Evolutionary conservation across 345 rosid species (phyloP).

Genomic region (Citropsis articulata): DNA sequence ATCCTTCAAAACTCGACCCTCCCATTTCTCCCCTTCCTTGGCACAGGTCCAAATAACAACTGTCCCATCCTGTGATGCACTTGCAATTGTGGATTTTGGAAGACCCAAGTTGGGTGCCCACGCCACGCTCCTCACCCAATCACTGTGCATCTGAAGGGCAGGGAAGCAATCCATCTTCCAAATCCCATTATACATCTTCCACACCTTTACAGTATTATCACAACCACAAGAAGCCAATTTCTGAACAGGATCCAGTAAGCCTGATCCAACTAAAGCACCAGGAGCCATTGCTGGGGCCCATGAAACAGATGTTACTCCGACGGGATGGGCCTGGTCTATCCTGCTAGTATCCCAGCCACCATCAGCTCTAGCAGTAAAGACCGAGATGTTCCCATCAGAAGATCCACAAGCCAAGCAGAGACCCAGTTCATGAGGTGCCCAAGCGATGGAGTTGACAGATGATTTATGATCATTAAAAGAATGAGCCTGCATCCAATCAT

Average conservation of each 20-base stretch:
- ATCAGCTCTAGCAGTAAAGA: conserved; percentile 15
- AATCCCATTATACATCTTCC: conserved; percentile 20
- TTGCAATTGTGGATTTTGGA: conserved; percentile 27
- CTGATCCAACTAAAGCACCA: conserved; percentile 19
- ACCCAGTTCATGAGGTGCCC: conserved; percentile 27
- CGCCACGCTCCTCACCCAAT: conserved; percentile 26
- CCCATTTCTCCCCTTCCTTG: conserved; percentile 26
- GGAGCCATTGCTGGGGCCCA: conserved; percentile 25
- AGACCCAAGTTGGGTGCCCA: conserved; percentile 30
- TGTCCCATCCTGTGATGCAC: conserved; percentile 20
- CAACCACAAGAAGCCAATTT: conserved; percentile 22
- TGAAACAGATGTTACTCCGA: conserved; percentile 24
- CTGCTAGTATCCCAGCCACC: conserved; percentile 20
- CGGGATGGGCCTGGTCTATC: conserved; percentile 27
- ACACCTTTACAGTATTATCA: conserved; percentile 25
- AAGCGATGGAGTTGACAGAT: conserved; percentile 20
- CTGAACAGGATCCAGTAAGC: conserved; percentile 19
- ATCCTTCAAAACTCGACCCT: conserved; percentile 21
- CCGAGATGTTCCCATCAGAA: conserved; percentile 24
- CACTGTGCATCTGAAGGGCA: conserved; percentile 24
- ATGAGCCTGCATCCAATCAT: conserved; percentile 19
- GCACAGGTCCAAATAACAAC: conserved; percentile 24
- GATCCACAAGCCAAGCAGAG: conserved; percentile 25
- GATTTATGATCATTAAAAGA: conserved; percentile 20
- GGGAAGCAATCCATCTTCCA: conserved; percentile 31